These are phyloP conservation scores for Apostasia shenzhenica DNA, from an alignment of 106 monocot genomes.

Conservation along the genomic window DNA sequence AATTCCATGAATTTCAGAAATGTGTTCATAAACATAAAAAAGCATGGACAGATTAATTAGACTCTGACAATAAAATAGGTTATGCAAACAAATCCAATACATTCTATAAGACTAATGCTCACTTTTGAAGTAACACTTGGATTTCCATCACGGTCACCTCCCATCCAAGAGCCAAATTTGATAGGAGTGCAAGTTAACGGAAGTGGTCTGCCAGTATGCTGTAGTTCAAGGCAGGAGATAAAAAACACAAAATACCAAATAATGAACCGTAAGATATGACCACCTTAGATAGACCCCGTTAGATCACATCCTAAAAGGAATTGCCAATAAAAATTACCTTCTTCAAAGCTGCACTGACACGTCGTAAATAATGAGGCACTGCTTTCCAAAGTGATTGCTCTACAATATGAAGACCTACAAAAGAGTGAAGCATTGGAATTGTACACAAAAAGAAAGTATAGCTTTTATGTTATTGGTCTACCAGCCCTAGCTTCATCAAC, in stretches of 20 bases:
- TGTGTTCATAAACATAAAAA: too few species aligned
- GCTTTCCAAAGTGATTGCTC: slow-evolving; percentile 96
- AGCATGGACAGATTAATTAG: too few species aligned
- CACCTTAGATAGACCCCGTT: too few species aligned
- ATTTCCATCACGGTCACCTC: slow-evolving; percentile 93
- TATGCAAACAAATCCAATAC: too few species aligned
- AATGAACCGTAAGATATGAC: background rate
- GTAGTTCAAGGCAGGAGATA: slow-evolving; percentile 5
- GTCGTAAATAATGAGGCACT: slow-evolving; percentile 86
- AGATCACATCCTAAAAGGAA: background rate
- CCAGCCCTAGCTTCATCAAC: slow-evolving; percentile 98
- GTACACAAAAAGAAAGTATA: background rate
- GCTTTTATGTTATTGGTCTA: slow-evolving; percentile 6
- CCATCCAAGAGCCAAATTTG: slow-evolving; percentile 98
- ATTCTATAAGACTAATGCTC: background rate
- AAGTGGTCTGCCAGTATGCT: slow-evolving; percentile 88
- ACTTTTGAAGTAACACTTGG: slow-evolving; percentile 87
- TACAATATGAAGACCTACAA: slow-evolving; percentile 81
- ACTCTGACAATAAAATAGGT: too few species aligned
- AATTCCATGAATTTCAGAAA: too few species aligned
- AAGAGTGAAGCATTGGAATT: background rate
- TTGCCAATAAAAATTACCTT: slow-evolving; percentile 34
- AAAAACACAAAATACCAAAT: background rate
- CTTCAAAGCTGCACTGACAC: slow-evolving; percentile 79
- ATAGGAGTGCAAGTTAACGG: slow-evolving; percentile 84